Evolutionary conservation across 2,329 filamentous ascomycete genomes (phyloP).

Genomic region (Ophiostoma tasmaniense): DNA sequence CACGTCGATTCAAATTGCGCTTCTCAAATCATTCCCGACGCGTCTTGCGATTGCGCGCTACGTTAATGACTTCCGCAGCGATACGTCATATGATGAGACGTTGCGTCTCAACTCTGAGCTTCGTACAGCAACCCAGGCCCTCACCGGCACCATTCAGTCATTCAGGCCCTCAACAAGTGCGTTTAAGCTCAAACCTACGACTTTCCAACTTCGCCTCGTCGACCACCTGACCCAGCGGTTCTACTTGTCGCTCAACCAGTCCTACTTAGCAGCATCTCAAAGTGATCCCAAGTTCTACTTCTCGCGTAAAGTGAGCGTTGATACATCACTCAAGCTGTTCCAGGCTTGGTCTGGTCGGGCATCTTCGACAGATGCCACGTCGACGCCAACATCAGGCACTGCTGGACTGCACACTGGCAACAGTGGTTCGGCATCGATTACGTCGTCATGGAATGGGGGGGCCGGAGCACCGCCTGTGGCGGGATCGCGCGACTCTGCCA

Average conservation of each 20-base stretch:
- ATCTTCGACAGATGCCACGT: background rate
- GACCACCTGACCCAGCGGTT: slow-evolving; percentile 39
- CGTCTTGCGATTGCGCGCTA: slow-evolving; percentile 38
- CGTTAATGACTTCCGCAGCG: slow-evolving; percentile 38
- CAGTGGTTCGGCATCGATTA: background rate
- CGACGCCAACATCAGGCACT: background rate
- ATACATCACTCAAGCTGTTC: slow-evolving; percentile 30
- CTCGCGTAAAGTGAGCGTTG: slow-evolving; percentile 42
- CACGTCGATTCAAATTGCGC: slow-evolving; percentile 41
- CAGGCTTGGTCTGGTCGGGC: slow-evolving; percentile 21
- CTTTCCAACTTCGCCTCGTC: slow-evolving; percentile 36
- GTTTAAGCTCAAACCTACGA: slow-evolving; percentile 20
- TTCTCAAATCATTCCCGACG: slow-evolving; percentile 35
- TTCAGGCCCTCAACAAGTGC: slow-evolving; percentile 20
- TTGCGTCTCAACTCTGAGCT: slow-evolving; percentile 39
- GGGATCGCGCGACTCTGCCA: background rate
- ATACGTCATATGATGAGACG: slow-evolving; percentile 39
- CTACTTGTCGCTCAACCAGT: slow-evolving; percentile 47
- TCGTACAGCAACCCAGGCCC: slow-evolving; percentile 30
- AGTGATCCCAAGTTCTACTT: slow-evolving; percentile 43
- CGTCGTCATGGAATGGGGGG: background rate
- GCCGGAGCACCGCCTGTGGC: background rate
- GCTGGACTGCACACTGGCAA: background rate
- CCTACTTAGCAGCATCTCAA: slow-evolving; percentile 36
- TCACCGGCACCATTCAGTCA: slow-evolving; percentile 28